phyloP scores from a whole-genome alignment of 768 basidiomycete species.

The Boletus rubroflammeus region DNA sequence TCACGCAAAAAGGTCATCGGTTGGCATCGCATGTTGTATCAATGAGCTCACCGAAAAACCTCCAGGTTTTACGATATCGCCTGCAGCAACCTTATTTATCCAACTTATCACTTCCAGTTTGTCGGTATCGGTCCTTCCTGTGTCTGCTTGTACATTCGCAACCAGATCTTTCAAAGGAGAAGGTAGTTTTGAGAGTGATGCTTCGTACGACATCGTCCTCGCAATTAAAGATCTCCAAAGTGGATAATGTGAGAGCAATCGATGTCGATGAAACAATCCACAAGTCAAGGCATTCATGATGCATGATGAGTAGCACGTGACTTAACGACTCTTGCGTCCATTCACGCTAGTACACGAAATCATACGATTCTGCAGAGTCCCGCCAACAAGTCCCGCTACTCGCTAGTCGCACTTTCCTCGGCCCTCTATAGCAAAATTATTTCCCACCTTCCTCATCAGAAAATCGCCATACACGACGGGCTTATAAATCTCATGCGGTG shows the following conservation, averaged over 20 bases:
- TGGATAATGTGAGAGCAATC: constrained; percentile 12
- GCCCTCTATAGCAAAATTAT: constrained; percentile 57
- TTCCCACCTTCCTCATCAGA: constrained; percentile 65
- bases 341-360: neutral
- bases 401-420: constrained; percentile 31
- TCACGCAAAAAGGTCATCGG: neutral
- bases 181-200: constrained; percentile 44
- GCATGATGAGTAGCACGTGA: constrained; percentile 27
- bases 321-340: neutral
- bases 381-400: neutral
- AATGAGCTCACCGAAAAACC: constrained; percentile 45
- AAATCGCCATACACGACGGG: constrained; percentile 78
- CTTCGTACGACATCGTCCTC: constrained; percentile 51
- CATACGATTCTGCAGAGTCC: neutral
- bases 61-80: constrained; percentile 45
- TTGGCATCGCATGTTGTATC: neutral
- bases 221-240: constrained; percentile 11
- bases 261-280: constrained; percentile 23
- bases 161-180: constrained; percentile 57
- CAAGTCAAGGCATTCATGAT: constrained; percentile 18
- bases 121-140: constrained; percentile 60
- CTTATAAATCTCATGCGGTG: constrained; percentile 34
- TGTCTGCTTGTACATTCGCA: constrained; percentile 29
- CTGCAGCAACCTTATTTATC: constrained; percentile 61
- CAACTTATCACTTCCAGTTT: constrained; percentile 61